A percentile compares a stretch with the other conserved stretches of the same genome.
These are phyloP conservation scores for Aspergillus pseudoviridinutans DNA, from an alignment of 2,329 filamentous ascomycete genomes.

Conservation along the genomic window DNA sequence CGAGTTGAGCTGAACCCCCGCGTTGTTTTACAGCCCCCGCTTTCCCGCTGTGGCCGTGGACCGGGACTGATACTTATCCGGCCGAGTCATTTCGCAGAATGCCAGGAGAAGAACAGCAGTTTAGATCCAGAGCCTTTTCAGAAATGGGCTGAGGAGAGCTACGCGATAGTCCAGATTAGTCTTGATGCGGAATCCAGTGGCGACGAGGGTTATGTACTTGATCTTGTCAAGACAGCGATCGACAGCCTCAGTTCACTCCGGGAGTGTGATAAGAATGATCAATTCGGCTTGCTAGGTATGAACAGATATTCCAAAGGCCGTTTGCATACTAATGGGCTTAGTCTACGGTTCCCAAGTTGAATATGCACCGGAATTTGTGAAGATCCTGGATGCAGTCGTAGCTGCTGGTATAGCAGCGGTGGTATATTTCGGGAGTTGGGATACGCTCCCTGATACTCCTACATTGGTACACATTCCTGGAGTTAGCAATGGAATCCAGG, in stretches of 20 bases:
- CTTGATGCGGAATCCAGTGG: conserved; percentile 8
- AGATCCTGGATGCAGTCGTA: conserved; percentile 6
- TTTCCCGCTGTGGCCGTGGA: conserved; percentile 47
- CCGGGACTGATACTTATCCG: conserved; percentile 48
- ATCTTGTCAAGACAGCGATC: conserved; percentile 9
- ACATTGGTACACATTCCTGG: conserved; percentile 16
- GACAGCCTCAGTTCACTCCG: conserved; percentile 13
- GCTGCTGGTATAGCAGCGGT: not conserved
- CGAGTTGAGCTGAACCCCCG: conserved; percentile 4
- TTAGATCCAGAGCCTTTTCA: conserved; percentile 53
- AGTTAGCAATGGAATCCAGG: not conserved
- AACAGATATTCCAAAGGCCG: not conserved
- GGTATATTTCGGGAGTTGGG: conserved; percentile 20
- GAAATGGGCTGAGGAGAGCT: conserved; percentile 72
- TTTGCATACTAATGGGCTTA: conserved; percentile 3
- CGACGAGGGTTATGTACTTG: conserved; percentile 10
- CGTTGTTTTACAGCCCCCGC: conserved; percentile 35
- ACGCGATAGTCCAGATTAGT: conserved; percentile 55
- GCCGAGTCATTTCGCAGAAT: conserved; percentile 27
- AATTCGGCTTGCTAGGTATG: conserved; percentile 22
- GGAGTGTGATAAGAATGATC: conserved; percentile 22
- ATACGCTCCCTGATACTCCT: conserved; percentile 1
- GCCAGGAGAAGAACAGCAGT: conserved; percentile 31
- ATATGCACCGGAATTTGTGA: conserved; percentile 15
- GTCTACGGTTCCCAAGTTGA: conserved; percentile 24